Conservation (phyloP, 129 eudicot species). For the Helianthus tuberosus region DNA sequence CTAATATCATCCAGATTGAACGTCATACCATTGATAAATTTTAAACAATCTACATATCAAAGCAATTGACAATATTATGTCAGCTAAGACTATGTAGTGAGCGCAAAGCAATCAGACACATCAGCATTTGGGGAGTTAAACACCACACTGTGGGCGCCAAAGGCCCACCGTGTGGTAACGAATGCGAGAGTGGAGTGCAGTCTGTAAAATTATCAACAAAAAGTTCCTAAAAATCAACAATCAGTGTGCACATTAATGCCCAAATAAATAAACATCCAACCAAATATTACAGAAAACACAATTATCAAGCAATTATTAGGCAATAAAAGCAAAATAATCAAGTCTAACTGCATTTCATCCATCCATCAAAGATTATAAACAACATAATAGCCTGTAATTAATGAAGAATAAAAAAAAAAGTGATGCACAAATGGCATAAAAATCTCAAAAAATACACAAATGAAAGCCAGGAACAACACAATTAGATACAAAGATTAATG, state of each 20-base stretch:
- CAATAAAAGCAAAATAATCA: slow-evolving; percentile 11
- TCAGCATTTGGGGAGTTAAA: no score
- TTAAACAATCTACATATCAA: neutral
- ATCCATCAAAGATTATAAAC: neutral
- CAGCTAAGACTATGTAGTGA: neutral
- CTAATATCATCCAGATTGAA: no score
- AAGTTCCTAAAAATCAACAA: neutral
- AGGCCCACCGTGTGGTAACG: no score
- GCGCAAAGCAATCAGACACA: no score
- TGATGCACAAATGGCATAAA: neutral
- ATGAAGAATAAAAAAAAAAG: slow-evolving; percentile 5
- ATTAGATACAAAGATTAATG: slow-evolving; percentile 21
- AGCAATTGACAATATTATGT: neutral
- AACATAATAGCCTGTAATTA: slow-evolving; percentile 1
- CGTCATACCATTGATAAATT: no score
- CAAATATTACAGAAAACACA: neutral
- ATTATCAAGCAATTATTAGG: neutral
- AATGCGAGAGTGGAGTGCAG: no score
- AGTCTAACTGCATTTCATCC: neutral
- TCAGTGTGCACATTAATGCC: neutral
- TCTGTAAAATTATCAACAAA: neutral
- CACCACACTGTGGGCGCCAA: no score
- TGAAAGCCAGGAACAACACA: neutral
- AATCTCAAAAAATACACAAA: neutral
- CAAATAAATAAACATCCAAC: neutral